Evolutionary conservation across 257 asterid genomes (phyloP), one percentile per base, ranked within the genome.

Genomic region (Lycium ferocissimum): DNA sequence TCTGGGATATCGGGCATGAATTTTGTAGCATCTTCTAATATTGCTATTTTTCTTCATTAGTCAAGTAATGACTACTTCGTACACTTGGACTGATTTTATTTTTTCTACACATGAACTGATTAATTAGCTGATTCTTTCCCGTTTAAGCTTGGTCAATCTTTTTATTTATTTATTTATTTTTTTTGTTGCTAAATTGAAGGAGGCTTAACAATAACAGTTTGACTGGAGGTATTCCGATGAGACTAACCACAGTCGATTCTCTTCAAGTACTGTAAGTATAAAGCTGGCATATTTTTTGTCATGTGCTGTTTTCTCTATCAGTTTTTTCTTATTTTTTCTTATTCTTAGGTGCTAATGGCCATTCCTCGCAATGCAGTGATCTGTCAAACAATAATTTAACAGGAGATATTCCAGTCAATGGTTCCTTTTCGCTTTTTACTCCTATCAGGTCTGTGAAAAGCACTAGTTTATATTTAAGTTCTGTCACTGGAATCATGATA

Each of bases 251-350:
- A 53, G 85, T 97, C 63, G 0, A 0, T 18, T 82, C 98, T 15
- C 99, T 97, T 91, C 99, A 97, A 97, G 99, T 97, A 90, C 99
- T 97, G 99, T 97, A 92, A 86, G 99, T 85, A 62, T 84, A 86
- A 86, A 87, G 59, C 76, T 83, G 70, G 49, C 85, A 35, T 51
- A 18, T n/a, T 69, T 18, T 51, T 83, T 67, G 40, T 66, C 62
- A 35, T 26, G 33, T 73, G 69, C 20, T 22, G 2, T 67, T 66
- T 11, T 13, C 10, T 15, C 59, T 17, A 62, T 81, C 45, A 13
- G 65, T 67, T 78, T 83, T 54, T 84, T 81, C 73, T 84, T 56
- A 59, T 67, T 78, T 83, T 54, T 84, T 81, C 73, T 84, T 56
- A 59, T 82, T 26, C 65, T 12, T 53, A 38, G 57, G 40, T 58